phyloP scores from a whole-genome alignment of 2,329 filamentous ascomycete species.

The Arachnopeziza araneosa region DNA sequence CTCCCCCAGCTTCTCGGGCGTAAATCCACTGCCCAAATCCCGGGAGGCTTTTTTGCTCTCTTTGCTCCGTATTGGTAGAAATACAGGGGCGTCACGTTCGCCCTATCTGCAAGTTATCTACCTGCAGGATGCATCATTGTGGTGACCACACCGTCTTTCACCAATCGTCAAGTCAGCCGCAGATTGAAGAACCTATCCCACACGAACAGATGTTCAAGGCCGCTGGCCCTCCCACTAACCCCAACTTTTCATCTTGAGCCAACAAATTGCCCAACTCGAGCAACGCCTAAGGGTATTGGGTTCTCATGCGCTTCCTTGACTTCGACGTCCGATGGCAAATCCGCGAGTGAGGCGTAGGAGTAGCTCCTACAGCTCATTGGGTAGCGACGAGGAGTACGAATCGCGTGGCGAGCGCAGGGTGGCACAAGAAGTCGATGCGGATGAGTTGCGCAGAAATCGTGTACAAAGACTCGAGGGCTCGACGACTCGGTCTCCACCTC shows the following conservation, averaged over 20 bases:
- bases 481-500: background rate
- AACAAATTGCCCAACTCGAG: constrained; percentile 8
- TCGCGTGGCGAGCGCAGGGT: constrained; percentile 18
- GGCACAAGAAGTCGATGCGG: constrained; percentile 18
- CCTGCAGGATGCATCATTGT: constrained; percentile 10
- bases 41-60: background rate
- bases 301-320: constrained; percentile 11
- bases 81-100: constrained; percentile 2
- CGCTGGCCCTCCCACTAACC: constrained; percentile 6
- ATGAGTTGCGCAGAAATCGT: constrained; percentile 21
- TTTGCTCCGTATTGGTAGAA: background rate
- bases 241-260: constrained; percentile 4
- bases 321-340: constrained; percentile 16
- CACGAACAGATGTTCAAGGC: constrained; percentile 19
- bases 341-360: constrained; percentile 20
- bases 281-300: background rate
- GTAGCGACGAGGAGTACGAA: constrained; percentile 13
- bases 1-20: background rate
- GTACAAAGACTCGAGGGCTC: constrained; percentile 25
- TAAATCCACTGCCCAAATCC: background rate
- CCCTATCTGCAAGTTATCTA: constrained; percentile 4
- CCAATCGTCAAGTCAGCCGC: constrained; percentile 10
- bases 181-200: constrained; percentile 15
- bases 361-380: constrained; percentile 21
- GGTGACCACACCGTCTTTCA: constrained; percentile 1